Evolutionary conservation across 129 eudicot species (phyloP).

Genomic region (Lactuca saligna): DNA sequence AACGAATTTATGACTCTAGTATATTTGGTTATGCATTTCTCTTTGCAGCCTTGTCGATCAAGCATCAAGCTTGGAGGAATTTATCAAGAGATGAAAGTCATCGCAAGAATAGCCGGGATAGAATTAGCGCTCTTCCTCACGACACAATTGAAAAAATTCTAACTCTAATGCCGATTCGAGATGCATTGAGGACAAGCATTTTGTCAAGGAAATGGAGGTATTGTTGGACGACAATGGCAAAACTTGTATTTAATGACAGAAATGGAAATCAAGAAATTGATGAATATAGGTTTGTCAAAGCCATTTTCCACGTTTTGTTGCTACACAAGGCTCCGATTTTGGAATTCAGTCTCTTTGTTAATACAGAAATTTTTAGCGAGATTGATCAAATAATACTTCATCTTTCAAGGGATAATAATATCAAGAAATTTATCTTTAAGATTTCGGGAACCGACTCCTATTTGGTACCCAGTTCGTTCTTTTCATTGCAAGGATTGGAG

Average conservation of each 20-base stretch:
- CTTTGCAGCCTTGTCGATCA: too few relatives aligned
- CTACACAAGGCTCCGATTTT: constrained; percentile 12
- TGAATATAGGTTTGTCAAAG: background rate
- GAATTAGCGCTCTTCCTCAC: constrained; percentile 34
- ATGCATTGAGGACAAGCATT: constrained; percentile 38
- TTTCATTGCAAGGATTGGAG: background rate
- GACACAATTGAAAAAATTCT: constrained; percentile 25
- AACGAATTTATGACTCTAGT: too few relatives aligned
- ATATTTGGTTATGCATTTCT: too few relatives aligned
- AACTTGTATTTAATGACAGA: constrained; percentile 22
- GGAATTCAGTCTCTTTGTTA: background rate
- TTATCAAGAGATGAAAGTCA: too few relatives aligned
- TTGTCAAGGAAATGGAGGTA: constrained; percentile 44
- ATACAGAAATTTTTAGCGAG: background rate
- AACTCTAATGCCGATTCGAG: constrained; percentile 27
- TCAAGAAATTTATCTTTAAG: constrained; percentile 1
- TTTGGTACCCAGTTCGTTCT: background rate
- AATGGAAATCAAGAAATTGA: too few relatives aligned
- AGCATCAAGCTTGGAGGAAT: too few relatives aligned
- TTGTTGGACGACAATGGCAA: constrained; percentile 32
- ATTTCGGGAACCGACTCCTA: background rate
- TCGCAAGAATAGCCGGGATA: background rate
- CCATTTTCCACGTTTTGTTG: constrained; percentile 23
- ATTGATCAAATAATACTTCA: constrained; percentile 12
- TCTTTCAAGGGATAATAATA: background rate